These are phyloP conservation scores for Elongisporangium senticosum DNA, from an alignment of 352 stramenopile species.

Conservation along the genomic window DNA sequence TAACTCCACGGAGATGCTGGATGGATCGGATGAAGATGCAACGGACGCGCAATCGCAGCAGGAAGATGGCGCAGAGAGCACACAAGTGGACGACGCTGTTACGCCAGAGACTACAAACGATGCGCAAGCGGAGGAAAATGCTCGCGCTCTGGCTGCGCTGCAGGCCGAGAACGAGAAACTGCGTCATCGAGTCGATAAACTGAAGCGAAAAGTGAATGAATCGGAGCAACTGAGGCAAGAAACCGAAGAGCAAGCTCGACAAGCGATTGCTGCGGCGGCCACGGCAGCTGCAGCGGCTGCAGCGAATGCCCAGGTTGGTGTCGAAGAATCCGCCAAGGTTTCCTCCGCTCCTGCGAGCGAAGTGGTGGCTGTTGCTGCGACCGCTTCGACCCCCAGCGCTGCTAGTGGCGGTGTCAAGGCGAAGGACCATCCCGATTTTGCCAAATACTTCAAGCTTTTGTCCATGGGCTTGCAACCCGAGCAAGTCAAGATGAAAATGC, in stretches of 20 bases:
- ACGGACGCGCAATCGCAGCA: slow-evolving; percentile 27
- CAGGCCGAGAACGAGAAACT: slow-evolving; percentile 79
- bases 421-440: slow-evolving; percentile 69
- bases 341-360: slow-evolving; percentile 15
- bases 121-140: slow-evolving; percentile 14
- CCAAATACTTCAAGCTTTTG: slow-evolving; percentile 82
- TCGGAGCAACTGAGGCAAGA: slow-evolving; percentile 46
- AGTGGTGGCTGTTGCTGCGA: slow-evolving; percentile 20
- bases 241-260: slow-evolving; percentile 42
- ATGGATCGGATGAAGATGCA: slow-evolving; percentile 53
- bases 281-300: slow-evolving; percentile 2
- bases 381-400: slow-evolving; percentile 11
- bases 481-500: slow-evolving; percentile 86
- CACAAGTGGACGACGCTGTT: slow-evolving; percentile 23
- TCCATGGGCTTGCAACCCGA: slow-evolving; percentile 74
- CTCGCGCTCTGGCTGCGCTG: slow-evolving; percentile 38
- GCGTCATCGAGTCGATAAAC: slow-evolving; percentile 61
- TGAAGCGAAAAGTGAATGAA: slow-evolving; percentile 62
- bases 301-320: slow-evolving; percentile 1
- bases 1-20: slow-evolving; percentile 42
- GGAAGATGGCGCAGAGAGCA: slow-evolving; percentile 19
- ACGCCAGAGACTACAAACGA: slow-evolving; percentile 20
- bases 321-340: neutral
- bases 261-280: slow-evolving; percentile 15
- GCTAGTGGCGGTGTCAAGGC: slow-evolving; percentile 29